These are phyloP conservation scores for Saturnispora besseyi DNA, from an alignment of 805 yeast species.

Conservation along the genomic window DNA sequence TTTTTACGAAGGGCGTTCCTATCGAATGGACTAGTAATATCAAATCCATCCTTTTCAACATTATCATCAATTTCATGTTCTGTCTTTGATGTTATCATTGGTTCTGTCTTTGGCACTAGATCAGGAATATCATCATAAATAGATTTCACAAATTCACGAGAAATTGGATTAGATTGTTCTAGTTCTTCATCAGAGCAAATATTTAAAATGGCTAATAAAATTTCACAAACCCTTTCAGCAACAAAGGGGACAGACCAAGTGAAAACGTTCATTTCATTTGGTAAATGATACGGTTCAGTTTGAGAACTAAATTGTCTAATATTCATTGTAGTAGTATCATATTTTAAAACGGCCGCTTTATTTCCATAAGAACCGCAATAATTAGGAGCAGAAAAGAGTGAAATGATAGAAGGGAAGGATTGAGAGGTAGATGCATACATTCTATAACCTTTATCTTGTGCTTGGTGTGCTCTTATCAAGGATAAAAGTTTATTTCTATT, in stretches of 20 bases:
- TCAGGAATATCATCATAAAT: constrained; percentile 15
- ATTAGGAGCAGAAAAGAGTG: constrained; percentile 93
- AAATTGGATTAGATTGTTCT: constrained; percentile 59
- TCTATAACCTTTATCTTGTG: constrained; percentile 94
- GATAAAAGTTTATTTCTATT: constrained; percentile 70
- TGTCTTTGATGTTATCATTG: background rate
- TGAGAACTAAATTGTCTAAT: constrained; percentile 87
- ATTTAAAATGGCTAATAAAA: constrained; percentile 80
- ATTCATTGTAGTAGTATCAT: constrained; percentile 87
- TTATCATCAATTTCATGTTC: constrained; percentile 1
- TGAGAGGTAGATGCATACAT: constrained; percentile 84
- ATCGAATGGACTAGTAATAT: constrained; percentile 14
- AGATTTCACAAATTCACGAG: constrained; percentile 31
- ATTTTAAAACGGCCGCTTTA: constrained; percentile 90
- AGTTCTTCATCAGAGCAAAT: constrained; percentile 94
- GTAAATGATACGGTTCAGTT: constrained; percentile 96
- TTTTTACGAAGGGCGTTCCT: constrained; percentile 62
- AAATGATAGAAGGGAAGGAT: constrained; percentile 83
- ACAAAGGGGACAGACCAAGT: constrained; percentile 97
- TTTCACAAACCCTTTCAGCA: constrained; percentile 92
- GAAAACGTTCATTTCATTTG: constrained; percentile 94
- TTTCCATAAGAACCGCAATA: constrained; percentile 87
- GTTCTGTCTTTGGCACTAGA: background rate
- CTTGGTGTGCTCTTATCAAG: constrained; percentile 94
- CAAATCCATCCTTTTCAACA: constrained; percentile 6